Evolutionary conservation across 169 alveolate genomes (phyloP), one percentile per base, ranked within the genome.

Genomic region (Plasmodium billcollinsi): DNA sequence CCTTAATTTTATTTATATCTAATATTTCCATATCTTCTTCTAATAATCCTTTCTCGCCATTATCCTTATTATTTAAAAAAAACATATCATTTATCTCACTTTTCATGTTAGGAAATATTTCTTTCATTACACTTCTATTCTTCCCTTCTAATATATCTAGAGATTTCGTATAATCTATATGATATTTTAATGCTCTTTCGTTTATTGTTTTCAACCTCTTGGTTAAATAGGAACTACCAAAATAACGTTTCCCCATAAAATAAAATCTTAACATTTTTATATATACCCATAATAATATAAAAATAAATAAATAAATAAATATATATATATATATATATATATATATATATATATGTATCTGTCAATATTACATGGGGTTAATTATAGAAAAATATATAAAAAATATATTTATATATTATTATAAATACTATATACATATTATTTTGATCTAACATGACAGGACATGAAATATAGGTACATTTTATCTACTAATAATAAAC

Each of bases 31-130:
- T 58, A 2, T 70, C 74, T n/a, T 71, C 92, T 18, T 8, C 20
- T 33, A n/a, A 12, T 6, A 39, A 3, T 18, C 15, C 52, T 7
- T 61, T 33, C 63, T 15, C 49, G 1, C n/a, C 59, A 11, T 49
- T 59, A 11, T 56, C 33, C 20, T 45, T 63, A 26, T 52, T n/a
- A 69, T 83, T 83, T 83, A 20, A 18, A 86, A 86, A 86, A 61
- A 86, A 86, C 49, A 86, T 61, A 26, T 86, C 92, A 24, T 72
- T 86, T 71, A 86, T 86, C 73, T 86, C 88, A 47, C 92, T 86
- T 62, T 86, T 86, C 20, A 62, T 86, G 24, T 86, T 86, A 2
- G 92, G 92, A 33, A 59, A 86, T 9, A 86, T 86, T 72, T 86
- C 92, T 66, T 86, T 86, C 59, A 86, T 86, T 50, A 86, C 63